Evolutionary conservation across 305 asterid species (phyloP).

Genomic region (Petunia hybrid): DNA sequence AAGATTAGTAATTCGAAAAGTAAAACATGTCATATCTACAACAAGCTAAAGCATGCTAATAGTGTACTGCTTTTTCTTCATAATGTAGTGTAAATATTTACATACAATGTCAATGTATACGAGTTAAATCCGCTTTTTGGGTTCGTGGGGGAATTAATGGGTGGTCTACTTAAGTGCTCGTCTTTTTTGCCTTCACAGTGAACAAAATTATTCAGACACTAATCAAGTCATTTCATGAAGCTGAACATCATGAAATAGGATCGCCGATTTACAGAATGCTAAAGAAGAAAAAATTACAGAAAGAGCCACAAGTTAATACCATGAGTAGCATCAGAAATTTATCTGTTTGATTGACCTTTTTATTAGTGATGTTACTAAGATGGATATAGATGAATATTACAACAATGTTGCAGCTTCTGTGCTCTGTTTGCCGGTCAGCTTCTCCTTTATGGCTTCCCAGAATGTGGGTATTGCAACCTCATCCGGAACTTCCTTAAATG

Average conservation of each 20-base stretch:
- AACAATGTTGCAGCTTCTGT: slow-evolving; percentile 19
- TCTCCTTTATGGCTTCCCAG: slow-evolving; percentile 91
- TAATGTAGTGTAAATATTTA: too few species aligned
- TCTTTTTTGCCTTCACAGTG: too few species aligned
- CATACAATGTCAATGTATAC: too few species aligned
- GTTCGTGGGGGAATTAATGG: too few species aligned
- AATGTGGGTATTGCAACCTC: slow-evolving; percentile 89
- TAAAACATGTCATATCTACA: too few species aligned
- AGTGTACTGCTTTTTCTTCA: too few species aligned
- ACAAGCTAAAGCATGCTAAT: too few species aligned
- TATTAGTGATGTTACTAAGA: slow-evolving; percentile 22
- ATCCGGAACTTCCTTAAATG: slow-evolving; percentile 93
- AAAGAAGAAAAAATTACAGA: background rate
- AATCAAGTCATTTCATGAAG: too few species aligned
- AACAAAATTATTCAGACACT: too few species aligned
- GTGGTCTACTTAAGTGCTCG: too few species aligned
- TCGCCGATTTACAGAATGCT: background rate
- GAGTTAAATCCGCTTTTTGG: too few species aligned
- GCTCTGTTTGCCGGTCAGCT: slow-evolving; percentile 34
- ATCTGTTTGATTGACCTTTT: background rate
- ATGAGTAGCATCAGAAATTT: background rate
- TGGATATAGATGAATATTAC: background rate
- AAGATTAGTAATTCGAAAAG: too few species aligned
- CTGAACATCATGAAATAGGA: background rate
- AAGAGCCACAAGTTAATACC: background rate